Conservation (phyloP, 2,329 filamentous ascomycete genomes). For the Hypoxylon sp. region DNA sequence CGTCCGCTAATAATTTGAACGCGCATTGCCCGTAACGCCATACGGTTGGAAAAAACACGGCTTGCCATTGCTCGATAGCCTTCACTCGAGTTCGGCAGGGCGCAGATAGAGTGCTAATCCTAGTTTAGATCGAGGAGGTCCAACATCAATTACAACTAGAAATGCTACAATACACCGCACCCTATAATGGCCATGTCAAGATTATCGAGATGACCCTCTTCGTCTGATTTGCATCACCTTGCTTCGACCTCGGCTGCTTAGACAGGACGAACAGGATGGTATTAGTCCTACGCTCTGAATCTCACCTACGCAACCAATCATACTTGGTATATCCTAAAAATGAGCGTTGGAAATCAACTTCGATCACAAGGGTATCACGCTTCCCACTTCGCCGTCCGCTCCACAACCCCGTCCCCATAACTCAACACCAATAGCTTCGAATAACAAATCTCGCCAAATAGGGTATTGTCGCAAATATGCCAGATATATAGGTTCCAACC, state of each 20-base stretch:
- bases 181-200: neutral
- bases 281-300: neutral
- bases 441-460: neutral
- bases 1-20: constrained; percentile 3
- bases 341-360: constrained; percentile 3
- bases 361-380: constrained; percentile 32
- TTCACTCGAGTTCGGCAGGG: too few species aligned
- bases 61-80: too few species aligned
- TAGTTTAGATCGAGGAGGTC: too few species aligned
- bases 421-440: neutral
- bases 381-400: constrained; percentile 8
- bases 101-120: too few species aligned
- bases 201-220: neutral
- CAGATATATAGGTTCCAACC: constrained; percentile 6
- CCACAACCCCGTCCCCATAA: constrained; percentile 16
- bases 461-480: neutral
- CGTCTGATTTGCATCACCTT: neutral
- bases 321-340: neutral
- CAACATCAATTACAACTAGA: neutral
- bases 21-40: neutral
- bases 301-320: neutral
- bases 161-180: neutral
- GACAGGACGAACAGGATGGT: neutral
- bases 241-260: neutral
- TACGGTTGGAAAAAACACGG: too few species aligned